Evolutionary conservation across 371 early-diverging fungal species (phyloP).

Genomic region (Circinella minor): DNA sequence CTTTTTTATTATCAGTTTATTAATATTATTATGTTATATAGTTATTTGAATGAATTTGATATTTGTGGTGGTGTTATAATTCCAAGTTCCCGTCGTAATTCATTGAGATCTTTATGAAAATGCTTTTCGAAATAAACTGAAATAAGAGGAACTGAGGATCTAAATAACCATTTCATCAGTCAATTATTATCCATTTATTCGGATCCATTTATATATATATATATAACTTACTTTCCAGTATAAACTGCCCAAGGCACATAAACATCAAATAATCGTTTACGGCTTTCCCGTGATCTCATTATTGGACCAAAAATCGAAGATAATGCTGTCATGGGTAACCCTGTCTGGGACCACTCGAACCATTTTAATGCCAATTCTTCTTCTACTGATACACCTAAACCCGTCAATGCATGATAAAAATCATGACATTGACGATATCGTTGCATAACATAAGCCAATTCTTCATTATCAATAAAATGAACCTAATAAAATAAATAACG

Average conservation of each 20-base stretch:
- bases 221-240: slow-evolving; percentile 56
- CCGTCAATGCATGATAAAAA: slow-evolving; percentile 90
- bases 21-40: not conserved
- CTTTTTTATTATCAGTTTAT: not conserved
- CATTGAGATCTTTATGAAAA: slow-evolving; percentile 71
- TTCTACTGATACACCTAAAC: slow-evolving; percentile 84
- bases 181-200: too few relatives aligned
- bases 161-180: not conserved
- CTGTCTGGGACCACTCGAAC: slow-evolving; percentile 92
- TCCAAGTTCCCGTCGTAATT: slow-evolving; percentile 71
- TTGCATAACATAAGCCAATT: slow-evolving; percentile 92
- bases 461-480: slow-evolving; percentile 85
- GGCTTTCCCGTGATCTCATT: slow-evolving; percentile 61
- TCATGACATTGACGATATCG: slow-evolving; percentile 94
- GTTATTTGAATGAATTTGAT: not conserved
- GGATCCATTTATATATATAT: too few relatives aligned
- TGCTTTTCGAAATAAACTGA: slow-evolving; percentile 89
- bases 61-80: slow-evolving; percentile 47
- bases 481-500: slow-evolving; percentile 47
- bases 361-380: slow-evolving; percentile 95
- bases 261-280: slow-evolving; percentile 62
- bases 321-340: slow-evolving; percentile 88
- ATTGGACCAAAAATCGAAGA: slow-evolving; percentile 85
- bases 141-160: slow-evolving; percentile 74
- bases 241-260: slow-evolving; percentile 96